phyloP scores from a whole-genome alignment of 805 yeast species.

The Candida ficus region DNA sequence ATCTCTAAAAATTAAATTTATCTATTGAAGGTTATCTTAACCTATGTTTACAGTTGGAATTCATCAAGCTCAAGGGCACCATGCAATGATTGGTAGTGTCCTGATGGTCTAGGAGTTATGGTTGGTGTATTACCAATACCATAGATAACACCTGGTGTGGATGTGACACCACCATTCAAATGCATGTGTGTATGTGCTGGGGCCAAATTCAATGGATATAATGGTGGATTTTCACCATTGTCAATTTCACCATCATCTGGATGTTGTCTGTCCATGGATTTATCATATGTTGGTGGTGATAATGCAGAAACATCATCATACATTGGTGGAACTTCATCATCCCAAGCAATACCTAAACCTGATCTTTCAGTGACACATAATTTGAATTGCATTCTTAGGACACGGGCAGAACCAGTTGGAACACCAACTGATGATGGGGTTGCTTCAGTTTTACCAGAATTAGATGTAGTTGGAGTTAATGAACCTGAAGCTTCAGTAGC shows the following conservation, averaged over 20 bases:
- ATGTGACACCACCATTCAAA: constrained; percentile 21
- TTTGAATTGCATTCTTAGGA: constrained; percentile 90
- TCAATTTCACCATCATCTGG: constrained; percentile 8
- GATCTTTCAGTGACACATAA: constrained; percentile 81
- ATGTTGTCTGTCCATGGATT: constrained; percentile 17
- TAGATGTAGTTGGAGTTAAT: constrained; percentile 1
- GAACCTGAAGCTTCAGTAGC: constrained; percentile 21
- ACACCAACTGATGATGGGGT: constrained; percentile 41
- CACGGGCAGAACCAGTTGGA: constrained; percentile 94
- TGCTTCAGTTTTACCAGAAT: background rate
- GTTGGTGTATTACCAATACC: constrained; percentile 42
- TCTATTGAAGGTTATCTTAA: too few species aligned
- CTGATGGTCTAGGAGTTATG: constrained; percentile 25
- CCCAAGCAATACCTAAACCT: constrained; percentile 97
- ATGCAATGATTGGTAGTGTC: constrained; percentile 19
- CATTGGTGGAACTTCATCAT: constrained; percentile 97
- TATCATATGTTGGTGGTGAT: constrained; percentile 79
- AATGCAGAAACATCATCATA: constrained; percentile 79
- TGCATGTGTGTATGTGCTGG: constrained; percentile 25
- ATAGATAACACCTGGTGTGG: constrained; percentile 34
- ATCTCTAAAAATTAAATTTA: too few species aligned
- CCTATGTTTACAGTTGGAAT: constrained; percentile 11
- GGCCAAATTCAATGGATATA: constrained; percentile 22
- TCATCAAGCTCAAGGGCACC: constrained; percentile 23
- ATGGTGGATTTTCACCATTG: constrained; percentile 20